Base-by-base conservation (phyloP, 139 green algal species). In the Dunaliella primolecta region DNA sequence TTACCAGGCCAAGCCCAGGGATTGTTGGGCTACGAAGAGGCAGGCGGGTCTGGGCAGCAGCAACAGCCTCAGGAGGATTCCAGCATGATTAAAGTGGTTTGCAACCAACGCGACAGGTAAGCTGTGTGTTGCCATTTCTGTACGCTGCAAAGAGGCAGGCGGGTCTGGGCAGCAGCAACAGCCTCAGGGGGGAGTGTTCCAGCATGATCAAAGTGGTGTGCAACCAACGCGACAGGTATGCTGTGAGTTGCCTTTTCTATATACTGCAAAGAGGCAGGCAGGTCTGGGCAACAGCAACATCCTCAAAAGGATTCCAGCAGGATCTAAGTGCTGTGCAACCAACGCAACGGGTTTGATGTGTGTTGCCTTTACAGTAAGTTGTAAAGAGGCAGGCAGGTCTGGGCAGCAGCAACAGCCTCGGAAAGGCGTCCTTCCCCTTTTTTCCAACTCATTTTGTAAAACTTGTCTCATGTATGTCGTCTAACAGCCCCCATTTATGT, bases 151-250 rank as follows among this genome's bases (percentile, higher is more conserved):
- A 35, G 80, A 74, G 64, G 80, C 80, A 74, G 36, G 57, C 80
- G 15, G 80, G 80, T 27, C 15, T 84, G 36, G 25, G 80, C 36
- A 74, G 37, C 36, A 75, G 80, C 36, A 56, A 33, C 24, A 36
- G 75, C 24, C 20, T 81, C 24, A 82, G 78, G 78, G 23, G 78
- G n/a, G n/a, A n/a, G n/a, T 90, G 91, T 71, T 81, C 83, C 37
- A 90, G 88, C 3, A 96, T 98, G 95, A 55, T 98, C 38, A 71
- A 87, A 1, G 94, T 97, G 55, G 84, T 98, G 74, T 93, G 90
- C 80, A 91, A 86, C 33, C 96, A 98, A 84, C 85, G 96, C 11
- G 96, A 98, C 88, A 84, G 96, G 70, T 86, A 27, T 7, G 72
- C 23, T 46, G 32, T 82, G 24, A 24, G 31, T 38, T n/a, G 21